Conservation (phyloP, 352 stramenopile species). For the Thalassiosira hispida region DNA sequence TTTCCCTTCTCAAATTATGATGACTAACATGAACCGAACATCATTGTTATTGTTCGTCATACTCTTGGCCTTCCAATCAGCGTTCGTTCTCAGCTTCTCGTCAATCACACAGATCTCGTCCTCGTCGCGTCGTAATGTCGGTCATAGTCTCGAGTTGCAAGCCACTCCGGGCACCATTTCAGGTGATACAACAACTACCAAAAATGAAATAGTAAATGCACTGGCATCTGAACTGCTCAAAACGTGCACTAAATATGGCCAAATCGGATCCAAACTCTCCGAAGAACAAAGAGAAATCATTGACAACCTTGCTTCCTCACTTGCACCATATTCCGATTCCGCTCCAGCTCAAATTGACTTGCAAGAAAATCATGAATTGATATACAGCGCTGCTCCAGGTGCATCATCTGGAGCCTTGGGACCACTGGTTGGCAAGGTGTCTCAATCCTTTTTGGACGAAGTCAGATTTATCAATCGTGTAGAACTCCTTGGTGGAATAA, state of each 20-base stretch:
- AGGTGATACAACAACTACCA: background rate
- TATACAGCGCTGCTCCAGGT: conserved; percentile 39
- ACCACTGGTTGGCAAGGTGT: conserved; percentile 35
- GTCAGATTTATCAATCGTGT: conserved; percentile 39
- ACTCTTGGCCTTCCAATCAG: background rate
- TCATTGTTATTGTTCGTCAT: background rate
- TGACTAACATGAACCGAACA: background rate
- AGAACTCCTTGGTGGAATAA: conserved; percentile 29
- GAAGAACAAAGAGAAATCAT: conserved; percentile 24
- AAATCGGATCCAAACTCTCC: conserved; percentile 30
- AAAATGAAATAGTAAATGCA: conserved; percentile 5
- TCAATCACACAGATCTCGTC: background rate
- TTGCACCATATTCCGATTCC: conserved; percentile 20
- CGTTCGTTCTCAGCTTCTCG: conserved; percentile 3
- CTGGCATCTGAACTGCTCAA: conserved; percentile 21
- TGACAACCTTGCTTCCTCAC: conserved; percentile 32
- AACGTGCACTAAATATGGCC: conserved; percentile 23
- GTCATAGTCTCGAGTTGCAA: background rate
- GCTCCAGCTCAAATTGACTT: conserved; percentile 32
- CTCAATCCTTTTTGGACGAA: conserved; percentile 40
- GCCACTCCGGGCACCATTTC: background rate
- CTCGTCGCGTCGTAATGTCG: background rate
- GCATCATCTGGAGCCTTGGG: conserved; percentile 42
- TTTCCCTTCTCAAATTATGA: background rate
- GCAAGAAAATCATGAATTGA: conserved; percentile 25